Percentiles rank a stretch among this genome's conserved stretches.
phyloP scores from a whole-genome alignment of 2,329 filamentous ascomycete species.

The Neofusicoccum sp. region DNA sequence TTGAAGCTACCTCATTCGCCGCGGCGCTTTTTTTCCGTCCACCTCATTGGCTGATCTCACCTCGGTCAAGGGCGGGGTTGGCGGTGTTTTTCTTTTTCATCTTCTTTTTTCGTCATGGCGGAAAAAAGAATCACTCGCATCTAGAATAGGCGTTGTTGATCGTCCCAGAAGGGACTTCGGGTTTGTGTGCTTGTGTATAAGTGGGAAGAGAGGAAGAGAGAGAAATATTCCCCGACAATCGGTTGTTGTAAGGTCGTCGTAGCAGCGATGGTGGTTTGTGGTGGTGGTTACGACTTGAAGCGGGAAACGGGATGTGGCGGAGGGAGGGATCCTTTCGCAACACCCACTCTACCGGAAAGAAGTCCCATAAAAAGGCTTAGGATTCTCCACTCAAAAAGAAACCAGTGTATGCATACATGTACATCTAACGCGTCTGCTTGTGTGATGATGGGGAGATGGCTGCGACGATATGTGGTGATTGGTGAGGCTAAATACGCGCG shows the following conservation, averaged over 20 bases:
- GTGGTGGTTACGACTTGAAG: too few species aligned
- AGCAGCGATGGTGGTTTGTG: too few species aligned
- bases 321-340: too few species aligned
- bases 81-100: not conserved
- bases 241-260: too few species aligned
- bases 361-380: not conserved
- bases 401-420: not conserved
- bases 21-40: not conserved
- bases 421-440: not conserved
- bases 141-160: slow-evolving; percentile 12
- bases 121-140: not conserved
- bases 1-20: too few species aligned
- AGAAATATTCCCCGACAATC: too few species aligned
- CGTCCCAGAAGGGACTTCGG: not conserved
- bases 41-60: too few species aligned
- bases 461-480: not conserved
- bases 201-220: too few species aligned
- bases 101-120: not conserved
- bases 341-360: not conserved
- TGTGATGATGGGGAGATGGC: not conserved
- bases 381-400: not conserved
- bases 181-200: not conserved
- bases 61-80: not conserved
- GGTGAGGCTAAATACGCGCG: too few species aligned
- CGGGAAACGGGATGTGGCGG: too few species aligned